A percentile compares a stretch with the other conserved stretches of the same genome.
Conservation (phyloP, 495 filamentous ascomycete genomes). For the Letharia lupina region DNA sequence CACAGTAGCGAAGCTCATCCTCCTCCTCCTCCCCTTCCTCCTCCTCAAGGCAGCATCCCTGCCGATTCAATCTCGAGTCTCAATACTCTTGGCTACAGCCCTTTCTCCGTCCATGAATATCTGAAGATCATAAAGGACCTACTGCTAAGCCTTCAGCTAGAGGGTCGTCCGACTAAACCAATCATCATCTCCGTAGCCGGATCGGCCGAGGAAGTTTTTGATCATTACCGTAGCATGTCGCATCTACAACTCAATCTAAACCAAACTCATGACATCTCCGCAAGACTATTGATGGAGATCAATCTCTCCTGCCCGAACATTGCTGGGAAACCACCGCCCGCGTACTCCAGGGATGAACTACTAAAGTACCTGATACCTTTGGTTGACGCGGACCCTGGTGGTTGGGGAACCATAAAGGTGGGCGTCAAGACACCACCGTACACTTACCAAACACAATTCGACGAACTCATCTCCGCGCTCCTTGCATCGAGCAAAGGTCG, state of each 20-base stretch:
- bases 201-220: constrained; percentile 37
- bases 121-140: constrained; percentile 25
- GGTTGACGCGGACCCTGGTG: constrained; percentile 13
- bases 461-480: constrained; percentile 42
- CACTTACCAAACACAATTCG: constrained; percentile 54
- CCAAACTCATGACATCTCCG: constrained; percentile 2
- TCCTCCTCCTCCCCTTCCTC: constrained; percentile 1
- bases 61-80: constrained; percentile 29
- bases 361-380: constrained; percentile 40
- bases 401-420: constrained; percentile 32
- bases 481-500: constrained; percentile 25
- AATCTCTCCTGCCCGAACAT: constrained; percentile 74
- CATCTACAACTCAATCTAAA: constrained; percentile 23
- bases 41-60: not conserved
- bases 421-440: constrained; percentile 68
- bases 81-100: constrained; percentile 40
- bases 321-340: constrained; percentile 53
- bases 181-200: constrained; percentile 69
- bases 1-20: not conserved
- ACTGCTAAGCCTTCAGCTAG: constrained; percentile 18
- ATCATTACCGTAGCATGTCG: constrained; percentile 35
- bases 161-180: constrained; percentile 33
- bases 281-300: constrained; percentile 47
- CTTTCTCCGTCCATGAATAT: constrained; percentile 31
- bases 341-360: constrained; percentile 45